Evolutionary conservation across 495 filamentous ascomycete species (phyloP).

Genomic region (Annulohypoxylon bovei): DNA sequence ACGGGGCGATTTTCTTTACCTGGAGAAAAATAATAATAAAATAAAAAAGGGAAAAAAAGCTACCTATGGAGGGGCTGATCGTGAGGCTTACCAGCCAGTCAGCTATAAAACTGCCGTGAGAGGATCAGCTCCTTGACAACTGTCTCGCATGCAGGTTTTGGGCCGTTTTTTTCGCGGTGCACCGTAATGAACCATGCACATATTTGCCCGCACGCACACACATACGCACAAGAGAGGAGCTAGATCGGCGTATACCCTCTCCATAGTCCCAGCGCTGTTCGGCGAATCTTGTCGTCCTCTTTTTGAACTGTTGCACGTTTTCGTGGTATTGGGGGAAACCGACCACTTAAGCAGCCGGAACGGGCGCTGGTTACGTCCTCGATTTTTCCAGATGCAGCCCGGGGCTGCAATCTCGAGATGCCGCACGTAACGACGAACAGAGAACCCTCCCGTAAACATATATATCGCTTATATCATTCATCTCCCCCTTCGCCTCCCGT

Average conservation of each 20-base stretch:
- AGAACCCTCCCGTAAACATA: constrained; percentile 21
- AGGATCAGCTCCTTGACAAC: constrained; percentile 45
- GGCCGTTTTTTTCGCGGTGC: constrained; percentile 36
- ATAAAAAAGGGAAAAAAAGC: constrained; percentile 2
- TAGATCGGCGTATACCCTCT: constrained; percentile 34
- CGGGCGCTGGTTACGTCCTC: constrained; percentile 39
- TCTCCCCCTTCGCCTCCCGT: constrained; percentile 2
- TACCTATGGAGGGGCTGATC: constrained; percentile 45
- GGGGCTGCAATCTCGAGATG: constrained; percentile 41
- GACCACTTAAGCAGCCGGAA: constrained; percentile 34
- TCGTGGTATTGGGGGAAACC: constrained; percentile 39
- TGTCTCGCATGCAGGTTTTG: constrained; percentile 38
- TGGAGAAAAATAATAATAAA: background rate
- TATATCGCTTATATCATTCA: background rate
- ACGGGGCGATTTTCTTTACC: constrained; percentile 3
- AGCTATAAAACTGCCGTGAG: constrained; percentile 43
- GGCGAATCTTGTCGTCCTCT: constrained; percentile 21
- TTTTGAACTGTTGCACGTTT: constrained; percentile 29
- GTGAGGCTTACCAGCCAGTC: constrained; percentile 47
- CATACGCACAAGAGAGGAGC: constrained; percentile 26
- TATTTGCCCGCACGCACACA: background rate
- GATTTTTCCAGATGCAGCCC: constrained; percentile 42
- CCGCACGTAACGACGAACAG: constrained; percentile 40
- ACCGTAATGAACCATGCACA: constrained; percentile 40
- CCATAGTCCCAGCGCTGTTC: constrained; percentile 20